phyloP scores from a whole-genome alignment of 1,284 basidiomycete genomes.

The Termitomyces sp. region DNA sequence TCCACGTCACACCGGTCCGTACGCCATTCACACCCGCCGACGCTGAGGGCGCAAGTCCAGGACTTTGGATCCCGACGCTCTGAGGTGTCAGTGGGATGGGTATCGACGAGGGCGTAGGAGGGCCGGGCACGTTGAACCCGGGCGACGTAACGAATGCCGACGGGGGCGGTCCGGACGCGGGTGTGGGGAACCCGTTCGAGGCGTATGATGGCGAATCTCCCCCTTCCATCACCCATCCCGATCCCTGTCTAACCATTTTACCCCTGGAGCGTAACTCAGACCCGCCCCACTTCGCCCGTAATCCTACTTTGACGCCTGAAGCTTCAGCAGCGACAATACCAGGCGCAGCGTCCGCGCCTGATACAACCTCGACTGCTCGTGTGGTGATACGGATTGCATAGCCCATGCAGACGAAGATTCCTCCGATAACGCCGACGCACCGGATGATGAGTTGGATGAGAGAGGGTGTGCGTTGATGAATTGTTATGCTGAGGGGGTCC shows the following conservation, averaged over 20 bases:
- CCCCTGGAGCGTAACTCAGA: constrained; percentile 34
- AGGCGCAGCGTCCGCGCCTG: constrained; percentile 51
- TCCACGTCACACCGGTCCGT: constrained; percentile 2
- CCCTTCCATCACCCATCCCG: constrained; percentile 31
- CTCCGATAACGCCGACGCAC: constrained; percentile 75
- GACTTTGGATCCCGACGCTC: background rate
- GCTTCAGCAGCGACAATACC: constrained; percentile 64
- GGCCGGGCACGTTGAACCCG: background rate
- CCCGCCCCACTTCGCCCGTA: constrained; percentile 42
- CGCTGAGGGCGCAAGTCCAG: background rate
- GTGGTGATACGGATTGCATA: constrained; percentile 69
- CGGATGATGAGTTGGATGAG: constrained; percentile 80
- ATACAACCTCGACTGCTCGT: constrained; percentile 62
- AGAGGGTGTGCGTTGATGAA: constrained; percentile 83
- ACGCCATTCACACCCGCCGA: background rate
- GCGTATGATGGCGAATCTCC: background rate
- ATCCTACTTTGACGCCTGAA: constrained; percentile 43
- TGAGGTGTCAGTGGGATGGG: constrained; percentile 1
- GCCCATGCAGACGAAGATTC: constrained; percentile 75
- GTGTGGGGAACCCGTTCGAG: constrained; percentile 6
- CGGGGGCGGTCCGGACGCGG: background rate
- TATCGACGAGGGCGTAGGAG: background rate
- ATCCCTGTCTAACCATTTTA: constrained; percentile 29
- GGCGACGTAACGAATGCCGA: background rate
- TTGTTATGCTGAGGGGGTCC: constrained; percentile 82